Base-by-base conservation (phyloP, 768 basidiomycete genomes). In the Boletus rubroflammeus region DNA sequence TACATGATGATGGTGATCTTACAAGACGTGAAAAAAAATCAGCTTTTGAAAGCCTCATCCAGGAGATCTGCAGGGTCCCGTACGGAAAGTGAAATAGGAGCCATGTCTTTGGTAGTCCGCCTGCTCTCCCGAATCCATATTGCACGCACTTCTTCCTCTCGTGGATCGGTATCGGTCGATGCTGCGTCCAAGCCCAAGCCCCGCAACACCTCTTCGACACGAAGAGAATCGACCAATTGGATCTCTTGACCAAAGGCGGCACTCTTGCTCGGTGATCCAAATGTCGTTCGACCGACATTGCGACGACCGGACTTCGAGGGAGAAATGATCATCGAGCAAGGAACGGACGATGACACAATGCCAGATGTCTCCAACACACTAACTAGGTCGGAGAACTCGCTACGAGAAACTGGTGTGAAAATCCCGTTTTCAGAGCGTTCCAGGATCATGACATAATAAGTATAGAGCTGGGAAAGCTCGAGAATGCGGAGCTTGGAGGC, bases 301-400 rank as follows among this genome's bases (percentile, higher is more conserved):
- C 82, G 78, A 43, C 78, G 81, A 55, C 75, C 75, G 28, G 79
- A 75, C 60, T 76, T 80, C 17, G 75, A 72, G 0, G 80, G 75
- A 8, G 78, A 73, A 5, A 71, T 57, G 21, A 69, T 58, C 42
- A 62, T 55, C 48, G 65, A 48, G 56, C 65, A 50, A 67, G 73
- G 11, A 71, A 3, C 78, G 58, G 46, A 60, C n/a, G 57, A 59
- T 0, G 76, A 74, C 9, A 87, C 70, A 7, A 90, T 73, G 2
- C 90, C 91, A 7, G 81, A 77, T 4, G 86, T 88, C 70, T 93
- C 90, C 35, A 93, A 72, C 45, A 92, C 73, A 25, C 81, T 79
- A 0, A 88, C 63, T 3, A 93, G 75, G 59, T 93, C 90, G 0
- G 77, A 73, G 58, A 93, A 91, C 61, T 92, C 90, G 65, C 81